These are phyloP conservation scores for Rhizomucor miehei DNA, from an alignment of 371 early-diverging fungal species.

Conservation along the genomic window DNA sequence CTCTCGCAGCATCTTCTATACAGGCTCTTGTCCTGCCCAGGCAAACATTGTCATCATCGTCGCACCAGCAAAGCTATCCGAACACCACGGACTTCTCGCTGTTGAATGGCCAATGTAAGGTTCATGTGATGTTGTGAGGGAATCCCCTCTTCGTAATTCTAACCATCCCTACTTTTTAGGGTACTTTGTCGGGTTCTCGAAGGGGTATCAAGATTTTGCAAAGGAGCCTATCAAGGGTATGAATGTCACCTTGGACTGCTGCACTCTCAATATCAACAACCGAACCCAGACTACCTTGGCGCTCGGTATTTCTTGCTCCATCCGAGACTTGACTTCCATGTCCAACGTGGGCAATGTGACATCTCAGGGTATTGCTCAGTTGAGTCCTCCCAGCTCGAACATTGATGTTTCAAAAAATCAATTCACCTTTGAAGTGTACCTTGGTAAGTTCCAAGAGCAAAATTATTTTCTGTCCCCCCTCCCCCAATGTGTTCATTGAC, in stretches of 20 bases:
- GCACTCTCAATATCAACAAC: neutral
- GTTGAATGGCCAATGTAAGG: neutral
- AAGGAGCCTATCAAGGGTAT: neutral
- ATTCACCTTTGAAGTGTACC: neutral
- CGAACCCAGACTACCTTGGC: neutral
- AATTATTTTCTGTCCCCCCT: neutral
- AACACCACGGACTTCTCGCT: neutral
- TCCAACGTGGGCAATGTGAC: neutral
- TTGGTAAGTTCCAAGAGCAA: neutral
- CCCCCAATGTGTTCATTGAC: no score
- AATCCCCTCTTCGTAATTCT: no score
- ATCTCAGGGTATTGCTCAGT: neutral
- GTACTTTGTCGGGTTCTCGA: neutral
- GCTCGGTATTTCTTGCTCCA: neutral
- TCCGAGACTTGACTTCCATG: neutral
- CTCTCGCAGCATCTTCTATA: neutral
- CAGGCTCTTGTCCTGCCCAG: neutral
- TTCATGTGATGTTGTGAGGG: no score
- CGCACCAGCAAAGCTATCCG: neutral
- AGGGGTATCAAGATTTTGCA: neutral
- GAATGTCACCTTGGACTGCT: neutral
- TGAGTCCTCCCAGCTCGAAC: neutral
- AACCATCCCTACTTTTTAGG: neutral
- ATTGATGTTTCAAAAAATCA: slow-evolving; percentile 1
- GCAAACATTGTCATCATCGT: neutral